Evolutionary conservation across 441 rosid genomes (phyloP).

Genomic region (Flueggea neowawraea): DNA sequence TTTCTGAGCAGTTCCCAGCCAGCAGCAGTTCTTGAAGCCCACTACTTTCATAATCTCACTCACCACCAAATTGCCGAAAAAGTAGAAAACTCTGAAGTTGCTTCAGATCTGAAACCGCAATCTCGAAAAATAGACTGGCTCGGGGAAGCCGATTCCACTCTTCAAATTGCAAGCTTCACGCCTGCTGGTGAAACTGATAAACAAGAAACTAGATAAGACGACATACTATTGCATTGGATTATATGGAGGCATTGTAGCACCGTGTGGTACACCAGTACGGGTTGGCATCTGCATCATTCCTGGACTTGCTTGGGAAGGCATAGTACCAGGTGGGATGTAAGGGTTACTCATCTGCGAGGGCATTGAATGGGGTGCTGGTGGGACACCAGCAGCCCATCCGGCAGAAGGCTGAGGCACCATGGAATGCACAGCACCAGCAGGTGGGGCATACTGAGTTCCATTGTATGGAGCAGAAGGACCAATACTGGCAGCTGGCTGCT

Average conservation of each 20-base stretch:
- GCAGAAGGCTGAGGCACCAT: conserved; percentile 43
- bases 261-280: conserved; percentile 30
- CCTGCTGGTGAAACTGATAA: conserved; percentile 6
- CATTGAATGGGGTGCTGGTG: conserved; percentile 46
- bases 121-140: conserved; percentile 1
- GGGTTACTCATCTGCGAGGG: conserved; percentile 49
- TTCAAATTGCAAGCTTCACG: conserved; percentile 4
- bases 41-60: conserved; percentile 2
- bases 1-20: not conserved
- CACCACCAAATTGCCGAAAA: conserved; percentile 11
- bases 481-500: conserved; percentile 50
- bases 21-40: conserved; percentile 1
- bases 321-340: conserved; percentile 48
- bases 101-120: conserved; percentile 5
- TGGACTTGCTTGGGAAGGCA: conserved; percentile 41
- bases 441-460: conserved; percentile 39
- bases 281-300: conserved; percentile 59
- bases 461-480: conserved; percentile 42
- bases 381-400: conserved; percentile 57
- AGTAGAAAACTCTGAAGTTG: not conserved
- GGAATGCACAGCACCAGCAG: conserved; percentile 26
- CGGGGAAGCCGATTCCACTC: not conserved
- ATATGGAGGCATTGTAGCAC: conserved; percentile 36
- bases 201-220: not conserved
- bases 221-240: conserved; percentile 41